Evolutionary conservation across 768 basidiomycete genomes (phyloP).

Genomic region (Psilocybe cubensis): DNA sequence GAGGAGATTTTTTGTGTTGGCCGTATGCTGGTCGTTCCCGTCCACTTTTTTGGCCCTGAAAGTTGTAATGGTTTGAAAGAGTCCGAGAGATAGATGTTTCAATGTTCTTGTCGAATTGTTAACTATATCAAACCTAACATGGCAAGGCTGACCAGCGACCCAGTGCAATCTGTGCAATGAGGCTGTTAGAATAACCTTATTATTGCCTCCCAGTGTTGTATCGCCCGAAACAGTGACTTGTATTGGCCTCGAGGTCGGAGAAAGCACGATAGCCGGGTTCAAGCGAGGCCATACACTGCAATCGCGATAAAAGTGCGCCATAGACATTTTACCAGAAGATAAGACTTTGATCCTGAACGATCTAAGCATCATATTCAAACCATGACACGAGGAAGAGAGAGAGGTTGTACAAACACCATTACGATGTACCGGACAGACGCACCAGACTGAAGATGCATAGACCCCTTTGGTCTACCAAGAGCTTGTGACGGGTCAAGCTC

Average conservation of each 20-base stretch:
- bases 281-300: constrained; percentile 82
- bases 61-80: constrained; percentile 67
- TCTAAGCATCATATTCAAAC: constrained; percentile 35
- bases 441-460: constrained; percentile 56
- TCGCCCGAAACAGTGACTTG: constrained; percentile 56
- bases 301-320: constrained; percentile 89
- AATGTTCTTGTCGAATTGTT: constrained; percentile 74
- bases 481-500: constrained; percentile 58
- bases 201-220: constrained; percentile 66
- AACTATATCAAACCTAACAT: constrained; percentile 61
- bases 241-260: constrained; percentile 61
- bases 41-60: constrained; percentile 53
- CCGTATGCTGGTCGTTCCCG: constrained; percentile 26
- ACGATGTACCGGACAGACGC: constrained; percentile 76
- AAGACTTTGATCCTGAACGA: constrained; percentile 78
- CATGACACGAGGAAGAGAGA: constrained; percentile 1
- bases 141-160: constrained; percentile 82
- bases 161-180: constrained; percentile 73
- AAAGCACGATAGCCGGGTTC: constrained; percentile 61
- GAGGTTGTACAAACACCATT: constrained; percentile 61
- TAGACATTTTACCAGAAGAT: constrained; percentile 60
- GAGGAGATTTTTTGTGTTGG: not conserved
- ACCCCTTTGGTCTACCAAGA: constrained; percentile 63
- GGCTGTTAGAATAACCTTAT: constrained; percentile 68
- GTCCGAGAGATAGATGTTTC: constrained; percentile 62